Evolutionary conservation across 2,329 filamentous ascomycete species (phyloP), one percentile per base, ranked within the genome.

Genomic region (Pseudogymnoascus sp.): DNA sequence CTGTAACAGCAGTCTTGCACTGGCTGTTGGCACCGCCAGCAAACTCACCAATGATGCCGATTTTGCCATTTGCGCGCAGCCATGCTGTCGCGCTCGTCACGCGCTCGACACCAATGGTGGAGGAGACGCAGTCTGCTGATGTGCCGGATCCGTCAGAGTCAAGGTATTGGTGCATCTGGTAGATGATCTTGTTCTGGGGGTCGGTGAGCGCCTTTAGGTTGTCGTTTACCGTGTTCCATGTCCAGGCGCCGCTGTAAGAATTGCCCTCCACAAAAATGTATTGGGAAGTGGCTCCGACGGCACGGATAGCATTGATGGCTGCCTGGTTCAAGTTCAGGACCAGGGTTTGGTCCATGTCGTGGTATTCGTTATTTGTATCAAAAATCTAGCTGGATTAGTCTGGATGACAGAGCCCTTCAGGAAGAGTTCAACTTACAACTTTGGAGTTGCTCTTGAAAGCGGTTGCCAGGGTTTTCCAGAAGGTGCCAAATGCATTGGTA

Each of bases 131-230:
- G 28, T 72, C 71, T 2, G 71, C 72, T 2, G 72, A 73, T 0
- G 80, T 83, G 7, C 81, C 81, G 1, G 77, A 80, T 60, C 79
- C 77, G 63, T 84, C 81, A 0, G 71, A 73, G 71, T 85, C 81
- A 37, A 84, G 81, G 67, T 84, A 85, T 72, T 84, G 81, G 69
- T 85, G 81, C 81, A 84, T 84, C 67, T 84, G 79, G 71, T 81
- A 84, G 68, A 84, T 71, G 61, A 84, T 75, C 67, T 80, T 81
- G 71, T 82, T 72, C 50, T 73, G 62, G 0, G 80, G 75, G 64
- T 85, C 81, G 7, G 76, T 79, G 41, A 84, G 74, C 60, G 76
- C 74, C 62, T 81, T 74, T 47, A 73, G 72, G 4, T 74, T 76
- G 12, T 77, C 72, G 63, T 75, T 74, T 57, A 70, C 66, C 6